These are phyloP conservation scores for Podila epicladia DNA, from an alignment of 192 early-diverging fungal genomes.

Conservation along the genomic window DNA sequence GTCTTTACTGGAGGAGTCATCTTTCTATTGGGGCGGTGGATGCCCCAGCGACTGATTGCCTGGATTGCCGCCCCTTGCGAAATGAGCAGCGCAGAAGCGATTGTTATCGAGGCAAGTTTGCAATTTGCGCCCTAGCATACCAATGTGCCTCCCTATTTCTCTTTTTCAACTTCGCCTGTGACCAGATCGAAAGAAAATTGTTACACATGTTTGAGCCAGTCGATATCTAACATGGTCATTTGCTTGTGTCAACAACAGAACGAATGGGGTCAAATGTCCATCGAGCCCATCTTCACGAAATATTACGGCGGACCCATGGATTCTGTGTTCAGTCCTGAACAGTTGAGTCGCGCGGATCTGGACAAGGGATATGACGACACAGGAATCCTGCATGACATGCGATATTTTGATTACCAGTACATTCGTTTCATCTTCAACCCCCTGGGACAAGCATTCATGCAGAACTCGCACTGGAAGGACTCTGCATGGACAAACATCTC, in stretches of 20 bases:
- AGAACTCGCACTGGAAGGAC: constrained; percentile 63
- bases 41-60: constrained; percentile 76
- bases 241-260: constrained; percentile 47
- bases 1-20: constrained; percentile 75
- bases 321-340: constrained; percentile 69
- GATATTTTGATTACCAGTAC: constrained; percentile 64
- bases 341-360: constrained; percentile 29
- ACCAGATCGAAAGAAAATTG: background rate
- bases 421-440: constrained; percentile 65
- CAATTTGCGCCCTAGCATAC: too few relatives aligned
- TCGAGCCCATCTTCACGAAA: constrained; percentile 59
- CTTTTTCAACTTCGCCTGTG: background rate
- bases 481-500: constrained; percentile 55
- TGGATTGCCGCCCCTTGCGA: constrained; percentile 69
- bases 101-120: constrained; percentile 65
- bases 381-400: constrained; percentile 53
- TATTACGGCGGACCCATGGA: constrained; percentile 74
- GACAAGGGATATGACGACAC: constrained; percentile 14
- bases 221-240: background rate
- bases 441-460: constrained; percentile 53
- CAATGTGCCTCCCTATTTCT: background rate
- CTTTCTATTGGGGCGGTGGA: constrained; percentile 87
- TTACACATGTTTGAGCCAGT: background rate
- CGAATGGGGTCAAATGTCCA: constrained; percentile 69
- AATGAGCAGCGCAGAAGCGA: constrained; percentile 73